These are phyloP conservation scores for Fraxinus americana DNA, from an alignment of 257 asterid genomes.

Conservation along the genomic window DNA sequence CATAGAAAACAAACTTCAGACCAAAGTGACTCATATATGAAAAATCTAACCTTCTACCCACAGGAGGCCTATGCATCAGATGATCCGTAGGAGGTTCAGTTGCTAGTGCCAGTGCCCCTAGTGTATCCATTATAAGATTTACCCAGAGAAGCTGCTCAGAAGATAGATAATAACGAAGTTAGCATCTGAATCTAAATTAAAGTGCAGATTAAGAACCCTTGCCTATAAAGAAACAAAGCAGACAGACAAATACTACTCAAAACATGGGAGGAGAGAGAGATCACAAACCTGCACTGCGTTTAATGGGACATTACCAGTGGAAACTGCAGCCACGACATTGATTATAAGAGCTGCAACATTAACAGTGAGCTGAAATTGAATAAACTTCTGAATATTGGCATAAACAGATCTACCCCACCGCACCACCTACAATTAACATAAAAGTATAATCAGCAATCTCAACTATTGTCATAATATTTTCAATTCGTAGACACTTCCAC, in stretches of 20 bases:
- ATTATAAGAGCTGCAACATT: constrained; percentile 90
- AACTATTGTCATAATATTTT: constrained; percentile 10
- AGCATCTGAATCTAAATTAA: background rate
- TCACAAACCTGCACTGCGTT: constrained; percentile 88
- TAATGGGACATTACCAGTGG: constrained; percentile 89
- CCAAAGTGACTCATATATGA: constrained; percentile 7
- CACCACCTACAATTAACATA: constrained; percentile 66
- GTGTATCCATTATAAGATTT: constrained; percentile 96
- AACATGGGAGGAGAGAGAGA: constrained; percentile 6
- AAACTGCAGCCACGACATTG: constrained; percentile 91
- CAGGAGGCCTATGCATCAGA: constrained; percentile 85
- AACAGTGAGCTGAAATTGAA: constrained; percentile 95
- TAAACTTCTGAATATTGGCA: constrained; percentile 94
- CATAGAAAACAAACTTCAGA: constrained; percentile 4
- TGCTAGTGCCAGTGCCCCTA: constrained; percentile 96
- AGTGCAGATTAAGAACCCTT: background rate
- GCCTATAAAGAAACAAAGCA: background rate
- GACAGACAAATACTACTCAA: background rate
- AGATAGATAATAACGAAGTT: constrained; percentile 8
- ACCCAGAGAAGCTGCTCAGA: constrained; percentile 92
- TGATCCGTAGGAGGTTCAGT: constrained; percentile 98
- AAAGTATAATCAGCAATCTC: background rate
- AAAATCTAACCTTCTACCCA: constrained; percentile 84
- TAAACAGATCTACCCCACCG: constrained; percentile 99
- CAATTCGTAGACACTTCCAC: background rate